Evolutionary conservation across 2,329 filamentous ascomycete genomes (phyloP), one percentile per base, ranked within the genome.

Genomic region (Cladosporium cucumerinum): DNA sequence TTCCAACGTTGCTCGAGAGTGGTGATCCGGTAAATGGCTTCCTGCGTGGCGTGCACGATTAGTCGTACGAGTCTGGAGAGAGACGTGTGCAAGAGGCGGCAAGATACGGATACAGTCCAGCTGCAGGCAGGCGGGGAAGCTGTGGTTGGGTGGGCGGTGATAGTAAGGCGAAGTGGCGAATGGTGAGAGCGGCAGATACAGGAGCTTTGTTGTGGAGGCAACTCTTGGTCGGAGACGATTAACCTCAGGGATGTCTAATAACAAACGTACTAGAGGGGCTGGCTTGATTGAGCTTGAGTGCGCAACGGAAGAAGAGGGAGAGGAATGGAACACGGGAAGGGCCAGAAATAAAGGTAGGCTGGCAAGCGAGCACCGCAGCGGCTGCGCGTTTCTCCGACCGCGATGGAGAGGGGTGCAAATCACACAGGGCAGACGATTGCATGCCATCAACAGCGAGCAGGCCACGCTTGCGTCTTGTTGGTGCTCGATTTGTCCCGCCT

Each of bases 11-110:
- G 14, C 48, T 25, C 54, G n/a, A 36, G 57, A 18, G 52, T 21
- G 39, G 12, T 16, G 5, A 36, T 58, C 36, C 36, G n/a, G n/a
- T 25, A 23, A 76, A 69, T 86, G 82, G 2, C 85, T 85, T 0
- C 21, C 46, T 21, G 49, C 49, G 30, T 28, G 18, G 48, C 7
- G 30, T 57, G 34, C 26, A 57, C 28, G 36, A 57, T 26, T 34
- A 34, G 26, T 57, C 60, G 46, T 66, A 66, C 66, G 65, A 64
- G 66, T 67, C 55, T 58, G 61, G 48, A 51, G 26, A 51, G 58
- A 52, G 43, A 62, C 49, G 36, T 34, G 26, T 25, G 34, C 34
- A 34, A 49, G 48, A 54, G 49, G 49, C 60, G 36, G 12, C 48
- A 46, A 46, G 49, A 34, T 46, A 25, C 30, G 36, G 49, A 43